Conservation (phyloP, 495 filamentous ascomycete species). For the Copromyces sp. region DNA sequence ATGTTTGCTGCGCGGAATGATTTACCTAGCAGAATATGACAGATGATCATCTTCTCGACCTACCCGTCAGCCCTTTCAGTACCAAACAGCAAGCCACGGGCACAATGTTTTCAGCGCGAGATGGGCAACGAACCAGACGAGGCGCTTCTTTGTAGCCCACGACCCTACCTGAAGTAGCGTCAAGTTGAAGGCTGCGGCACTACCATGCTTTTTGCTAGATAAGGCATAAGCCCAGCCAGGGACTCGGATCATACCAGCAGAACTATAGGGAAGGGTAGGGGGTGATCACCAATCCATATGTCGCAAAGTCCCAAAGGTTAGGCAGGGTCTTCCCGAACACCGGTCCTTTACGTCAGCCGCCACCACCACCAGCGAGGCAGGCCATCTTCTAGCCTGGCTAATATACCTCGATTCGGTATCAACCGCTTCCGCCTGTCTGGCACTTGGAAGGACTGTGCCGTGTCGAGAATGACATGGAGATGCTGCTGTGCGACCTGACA, state of each 20-base stretch:
- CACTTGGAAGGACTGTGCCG: not conserved
- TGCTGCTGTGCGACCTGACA: not conserved
- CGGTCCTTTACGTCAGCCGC: not conserved
- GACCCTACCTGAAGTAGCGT: not conserved
- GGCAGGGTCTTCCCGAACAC: not conserved
- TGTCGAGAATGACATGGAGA: not conserved
- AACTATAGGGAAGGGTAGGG: not conserved
- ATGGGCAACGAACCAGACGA: not conserved
- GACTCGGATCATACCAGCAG: not conserved
- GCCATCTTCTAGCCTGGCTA: not conserved
- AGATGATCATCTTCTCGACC: not conserved
- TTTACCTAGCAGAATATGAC: not conserved
- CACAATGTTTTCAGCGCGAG: not conserved
- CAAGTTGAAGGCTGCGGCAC: not conserved
- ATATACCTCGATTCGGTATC: not conserved
- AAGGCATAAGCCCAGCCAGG: not conserved
- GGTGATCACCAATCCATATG: not conserved
- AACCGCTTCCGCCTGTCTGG: not conserved
- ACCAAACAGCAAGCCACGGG: not conserved
- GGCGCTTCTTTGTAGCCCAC: not conserved
- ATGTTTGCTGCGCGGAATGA: not conserved
- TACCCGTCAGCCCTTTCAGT: not conserved
- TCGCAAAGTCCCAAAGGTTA: not conserved
- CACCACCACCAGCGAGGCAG: not conserved
- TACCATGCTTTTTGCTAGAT: not conserved